Conservation (phyloP, 2,329 filamentous ascomycete genomes). For the Monosporascus cannonballus region DNA sequence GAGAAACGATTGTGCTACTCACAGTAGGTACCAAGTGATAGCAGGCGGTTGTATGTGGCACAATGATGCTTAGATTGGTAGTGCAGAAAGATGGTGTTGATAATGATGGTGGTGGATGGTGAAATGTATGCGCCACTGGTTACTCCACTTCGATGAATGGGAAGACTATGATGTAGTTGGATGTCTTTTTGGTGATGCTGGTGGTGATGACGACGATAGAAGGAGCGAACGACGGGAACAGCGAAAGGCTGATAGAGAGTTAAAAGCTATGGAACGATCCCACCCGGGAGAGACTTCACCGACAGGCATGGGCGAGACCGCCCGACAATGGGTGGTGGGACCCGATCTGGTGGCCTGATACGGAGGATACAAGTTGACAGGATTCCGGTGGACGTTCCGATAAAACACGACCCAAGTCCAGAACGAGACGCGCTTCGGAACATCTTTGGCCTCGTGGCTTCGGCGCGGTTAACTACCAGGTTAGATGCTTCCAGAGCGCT, state of each 20-base stretch:
- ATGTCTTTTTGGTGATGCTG: neutral
- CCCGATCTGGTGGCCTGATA: neutral
- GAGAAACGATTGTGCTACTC: neutral
- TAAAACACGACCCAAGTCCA: neutral
- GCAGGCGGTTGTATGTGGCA: neutral
- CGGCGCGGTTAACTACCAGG: neutral
- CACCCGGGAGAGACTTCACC: constrained; percentile 12
- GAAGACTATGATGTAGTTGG: neutral
- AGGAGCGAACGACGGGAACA: neutral
- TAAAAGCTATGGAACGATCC: constrained; percentile 1
- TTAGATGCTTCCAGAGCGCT: neutral
- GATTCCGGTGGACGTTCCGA: neutral
- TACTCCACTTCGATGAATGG: neutral
- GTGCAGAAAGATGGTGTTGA: neutral
- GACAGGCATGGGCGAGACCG: constrained; percentile 23
- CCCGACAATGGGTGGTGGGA: constrained; percentile 15
- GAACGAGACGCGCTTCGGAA: neutral
- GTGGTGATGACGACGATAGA: neutral
- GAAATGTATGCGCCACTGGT: neutral
- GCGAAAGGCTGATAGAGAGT: neutral
- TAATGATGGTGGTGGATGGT: neutral
- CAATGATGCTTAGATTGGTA: neutral
- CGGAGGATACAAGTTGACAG: no score
- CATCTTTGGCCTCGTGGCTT: neutral
- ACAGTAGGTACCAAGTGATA: neutral